These are phyloP conservation scores for Allomyces javanicus DNA, from an alignment of 192 early-diverging fungal genomes.

Conservation along the genomic window DNA sequence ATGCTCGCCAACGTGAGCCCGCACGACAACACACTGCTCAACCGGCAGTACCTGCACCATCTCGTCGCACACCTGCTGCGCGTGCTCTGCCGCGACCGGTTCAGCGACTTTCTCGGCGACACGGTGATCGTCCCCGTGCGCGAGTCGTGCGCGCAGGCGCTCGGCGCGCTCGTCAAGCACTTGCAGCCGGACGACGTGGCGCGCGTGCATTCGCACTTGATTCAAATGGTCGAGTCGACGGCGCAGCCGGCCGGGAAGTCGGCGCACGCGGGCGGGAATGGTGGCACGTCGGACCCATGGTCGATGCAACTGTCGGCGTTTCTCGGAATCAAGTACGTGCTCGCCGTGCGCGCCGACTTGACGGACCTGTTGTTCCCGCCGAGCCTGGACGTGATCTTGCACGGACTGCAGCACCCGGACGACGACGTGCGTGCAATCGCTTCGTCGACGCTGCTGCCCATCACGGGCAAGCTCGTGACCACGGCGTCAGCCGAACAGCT, in stretches of 20 bases:
- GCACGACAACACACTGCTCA: slow-evolving; percentile 36
- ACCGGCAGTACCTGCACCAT: slow-evolving; percentile 73
- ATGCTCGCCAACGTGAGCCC: slow-evolving; percentile 26
- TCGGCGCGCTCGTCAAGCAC: slow-evolving; percentile 50
- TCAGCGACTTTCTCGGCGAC: slow-evolving; percentile 91
- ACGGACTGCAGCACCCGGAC: slow-evolving; percentile 66
- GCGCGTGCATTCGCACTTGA: slow-evolving; percentile 29
- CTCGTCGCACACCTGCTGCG: slow-evolving; percentile 72
- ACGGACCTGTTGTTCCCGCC: slow-evolving; percentile 51
- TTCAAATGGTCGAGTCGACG: slow-evolving; percentile 27
- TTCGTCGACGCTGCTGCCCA: slow-evolving; percentile 71
- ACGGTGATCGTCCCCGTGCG: slow-evolving; percentile 80
- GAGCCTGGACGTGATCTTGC: slow-evolving; percentile 59
- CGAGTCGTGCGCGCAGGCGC: slow-evolving; percentile 73
- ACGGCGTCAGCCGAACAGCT: slow-evolving; percentile 45
- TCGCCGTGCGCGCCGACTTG: slow-evolving; percentile 75
- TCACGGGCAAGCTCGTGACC: slow-evolving; percentile 55
- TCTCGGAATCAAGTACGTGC: slow-evolving; percentile 81
- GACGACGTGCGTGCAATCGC: slow-evolving; percentile 90
- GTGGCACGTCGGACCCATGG: slow-evolving; percentile 26
- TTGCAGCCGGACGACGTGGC: slow-evolving; percentile 31
- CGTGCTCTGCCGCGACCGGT: slow-evolving; percentile 85
- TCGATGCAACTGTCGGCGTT: slow-evolving; percentile 81
- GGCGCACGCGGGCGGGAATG: slow-evolving; percentile 8
- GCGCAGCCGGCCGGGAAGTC: slow-evolving; percentile 13